A percentile compares a stretch with the other conserved stretches of the same genome.
These are phyloP conservation scores for Zopfochytrium polystomum DNA, from an alignment of 371 early-diverging fungal genomes.

Conservation along the genomic window DNA sequence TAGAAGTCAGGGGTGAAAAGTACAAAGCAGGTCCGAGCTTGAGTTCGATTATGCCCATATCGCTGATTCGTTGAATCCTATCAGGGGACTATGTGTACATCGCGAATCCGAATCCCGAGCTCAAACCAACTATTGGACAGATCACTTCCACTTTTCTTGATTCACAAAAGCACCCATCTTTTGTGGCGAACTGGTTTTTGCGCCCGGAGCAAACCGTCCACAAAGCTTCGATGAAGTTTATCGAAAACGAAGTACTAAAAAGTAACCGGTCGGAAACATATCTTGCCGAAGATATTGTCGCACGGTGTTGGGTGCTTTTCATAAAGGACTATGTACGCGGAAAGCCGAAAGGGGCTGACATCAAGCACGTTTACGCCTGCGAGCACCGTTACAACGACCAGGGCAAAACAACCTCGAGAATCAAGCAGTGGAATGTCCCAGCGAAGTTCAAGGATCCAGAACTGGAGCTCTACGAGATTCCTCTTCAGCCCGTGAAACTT, in stretches of 20 bases:
- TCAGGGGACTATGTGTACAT: conserved; percentile 52
- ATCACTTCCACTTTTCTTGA: conserved; percentile 25
- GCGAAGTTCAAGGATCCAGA: conserved; percentile 22
- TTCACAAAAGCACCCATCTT: conserved; percentile 1
- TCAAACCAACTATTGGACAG: conserved; percentile 48
- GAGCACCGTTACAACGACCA: conserved; percentile 51
- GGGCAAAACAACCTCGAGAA: conserved; percentile 37
- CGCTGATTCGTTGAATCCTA: background rate
- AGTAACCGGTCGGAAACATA: conserved; percentile 42
- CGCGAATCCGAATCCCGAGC: conserved; percentile 35
- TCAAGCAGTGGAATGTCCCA: conserved; percentile 40
- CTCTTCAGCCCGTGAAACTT: conserved; percentile 25
- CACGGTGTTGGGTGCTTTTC: conserved; percentile 50
- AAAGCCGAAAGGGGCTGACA: conserved; percentile 35
- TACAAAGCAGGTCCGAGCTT: conserved; percentile 8
- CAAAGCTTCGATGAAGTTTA: conserved; percentile 40
- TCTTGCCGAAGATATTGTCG: conserved; percentile 39
- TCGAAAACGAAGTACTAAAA: conserved; percentile 54
- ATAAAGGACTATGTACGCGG: conserved; percentile 49
- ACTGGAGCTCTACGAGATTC: conserved; percentile 33
- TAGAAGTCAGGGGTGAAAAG: conserved; percentile 4
- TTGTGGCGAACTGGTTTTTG: conserved; percentile 49
- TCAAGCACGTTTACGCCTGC: conserved; percentile 47
- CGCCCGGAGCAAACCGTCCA: conserved; percentile 55
- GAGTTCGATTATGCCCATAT: background rate